Evolutionary conservation across 768 basidiomycete species (phyloP).

Genomic region (Leucocoprinus leucothites): DNA sequence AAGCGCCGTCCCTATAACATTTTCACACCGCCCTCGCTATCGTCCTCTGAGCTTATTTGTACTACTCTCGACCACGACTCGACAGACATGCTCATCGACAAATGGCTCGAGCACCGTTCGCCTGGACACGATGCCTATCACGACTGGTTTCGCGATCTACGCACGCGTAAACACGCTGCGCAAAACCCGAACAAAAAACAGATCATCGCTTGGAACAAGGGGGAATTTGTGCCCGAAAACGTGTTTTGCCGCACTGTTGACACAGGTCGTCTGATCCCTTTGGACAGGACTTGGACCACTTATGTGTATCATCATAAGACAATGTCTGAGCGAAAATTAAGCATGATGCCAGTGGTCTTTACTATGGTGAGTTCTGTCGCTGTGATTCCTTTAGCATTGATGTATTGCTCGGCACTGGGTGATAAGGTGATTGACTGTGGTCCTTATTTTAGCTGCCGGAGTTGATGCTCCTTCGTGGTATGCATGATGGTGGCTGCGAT

Average conservation of each 20-base stretch:
- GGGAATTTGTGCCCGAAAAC: slow-evolving; percentile 76
- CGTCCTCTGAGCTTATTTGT: slow-evolving; percentile 77
- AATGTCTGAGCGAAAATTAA: slow-evolving; percentile 67
- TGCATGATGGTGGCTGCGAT: slow-evolving; percentile 79
- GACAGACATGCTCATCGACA: slow-evolving; percentile 78
- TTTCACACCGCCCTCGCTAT: slow-evolving; percentile 60
- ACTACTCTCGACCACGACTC: slow-evolving; percentile 75
- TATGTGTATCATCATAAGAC: slow-evolving; percentile 78
- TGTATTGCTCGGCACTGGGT: not conserved
- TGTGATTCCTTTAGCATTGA: slow-evolving; percentile 5
- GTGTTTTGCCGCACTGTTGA: slow-evolving; percentile 79
- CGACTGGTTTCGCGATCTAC: slow-evolving; percentile 72
- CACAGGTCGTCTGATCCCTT: slow-evolving; percentile 72
- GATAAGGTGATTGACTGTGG: slow-evolving; percentile 2
- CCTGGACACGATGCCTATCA: slow-evolving; percentile 63
- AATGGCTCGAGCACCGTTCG: slow-evolving; percentile 74
- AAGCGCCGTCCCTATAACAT: slow-evolving; percentile 55
- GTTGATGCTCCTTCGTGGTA: slow-evolving; percentile 74
- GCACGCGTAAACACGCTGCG: slow-evolving; percentile 61
- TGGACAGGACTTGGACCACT: slow-evolving; percentile 80
- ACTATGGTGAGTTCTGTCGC: slow-evolving; percentile 56
- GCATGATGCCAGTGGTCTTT: slow-evolving; percentile 79
- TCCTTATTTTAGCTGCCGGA: slow-evolving; percentile 59
- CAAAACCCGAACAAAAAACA: slow-evolving; percentile 43
- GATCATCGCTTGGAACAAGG: slow-evolving; percentile 60